Conservation (phyloP, 768 basidiomycete genomes). For the Roridomyces roridus region DNA sequence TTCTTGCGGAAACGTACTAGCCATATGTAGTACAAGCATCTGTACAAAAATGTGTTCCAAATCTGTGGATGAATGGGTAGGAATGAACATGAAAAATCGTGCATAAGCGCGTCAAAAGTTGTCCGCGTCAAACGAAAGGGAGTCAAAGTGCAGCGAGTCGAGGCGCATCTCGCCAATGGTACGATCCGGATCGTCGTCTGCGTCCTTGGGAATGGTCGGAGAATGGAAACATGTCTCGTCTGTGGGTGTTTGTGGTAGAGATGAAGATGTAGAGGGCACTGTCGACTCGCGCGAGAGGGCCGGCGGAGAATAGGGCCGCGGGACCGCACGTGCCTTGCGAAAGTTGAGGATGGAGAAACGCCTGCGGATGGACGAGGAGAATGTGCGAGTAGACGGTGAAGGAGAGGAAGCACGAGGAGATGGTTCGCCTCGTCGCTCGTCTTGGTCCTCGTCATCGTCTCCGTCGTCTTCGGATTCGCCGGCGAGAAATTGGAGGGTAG, state of each 20-base stretch:
- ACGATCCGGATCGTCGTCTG: slow-evolving; percentile 21
- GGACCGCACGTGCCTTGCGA: slow-evolving; percentile 28
- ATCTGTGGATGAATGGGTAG: slow-evolving; percentile 2
- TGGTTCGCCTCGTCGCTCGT: slow-evolving; percentile 16
- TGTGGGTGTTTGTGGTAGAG: slow-evolving; percentile 44
- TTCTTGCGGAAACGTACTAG: slow-evolving; percentile 38
- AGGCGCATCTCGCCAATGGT: slow-evolving; percentile 57
- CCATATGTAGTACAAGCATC: slow-evolving; percentile 8
- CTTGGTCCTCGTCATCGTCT: slow-evolving; percentile 7
- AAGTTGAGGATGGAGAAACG: slow-evolving; percentile 45
- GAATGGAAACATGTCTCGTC: slow-evolving; percentile 18
- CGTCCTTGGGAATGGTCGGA: slow-evolving; percentile 29
- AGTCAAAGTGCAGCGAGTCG: slow-evolving; percentile 77
- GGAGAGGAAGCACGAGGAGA: slow-evolving; percentile 24
- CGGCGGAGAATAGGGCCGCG: slow-evolving; percentile 14
- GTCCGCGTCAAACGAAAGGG: slow-evolving; percentile 69
- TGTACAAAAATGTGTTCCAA: slow-evolving; percentile 15
- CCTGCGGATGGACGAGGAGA: slow-evolving; percentile 31
- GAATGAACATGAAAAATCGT: slow-evolving; percentile 4
- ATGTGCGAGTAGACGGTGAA: slow-evolving; percentile 21
- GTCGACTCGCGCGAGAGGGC: slow-evolving; percentile 32
- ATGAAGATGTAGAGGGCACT: slow-evolving; percentile 32
- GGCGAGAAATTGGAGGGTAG: slow-evolving; percentile 36
- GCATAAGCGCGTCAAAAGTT: slow-evolving; percentile 42
- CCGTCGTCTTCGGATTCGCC: slow-evolving; percentile 30